Conservation (phyloP, 1,284 basidiomycete species). For the Crucibulum cyathiforme region DNA sequence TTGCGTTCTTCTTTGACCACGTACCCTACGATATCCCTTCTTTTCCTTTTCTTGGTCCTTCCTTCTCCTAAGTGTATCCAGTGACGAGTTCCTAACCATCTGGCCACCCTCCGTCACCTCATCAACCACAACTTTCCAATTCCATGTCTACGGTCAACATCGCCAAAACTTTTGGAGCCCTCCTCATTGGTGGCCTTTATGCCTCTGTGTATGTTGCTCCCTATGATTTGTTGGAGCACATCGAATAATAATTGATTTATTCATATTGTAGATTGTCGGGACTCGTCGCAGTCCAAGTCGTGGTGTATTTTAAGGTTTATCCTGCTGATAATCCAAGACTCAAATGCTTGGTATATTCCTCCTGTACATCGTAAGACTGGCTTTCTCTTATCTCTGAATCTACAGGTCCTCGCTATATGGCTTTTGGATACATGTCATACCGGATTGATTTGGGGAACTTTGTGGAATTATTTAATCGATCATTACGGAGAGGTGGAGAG, state of each 20-base stretch:
- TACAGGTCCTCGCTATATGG: constrained; percentile 17
- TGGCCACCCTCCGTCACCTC: too few species aligned
- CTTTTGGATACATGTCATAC: constrained; percentile 40
- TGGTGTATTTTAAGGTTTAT: constrained; percentile 43
- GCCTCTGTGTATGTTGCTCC: constrained; percentile 30
- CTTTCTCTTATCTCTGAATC: constrained; percentile 9
- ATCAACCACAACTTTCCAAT: too few species aligned
- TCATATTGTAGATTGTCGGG: constrained; percentile 36
- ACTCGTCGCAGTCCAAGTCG: constrained; percentile 36
- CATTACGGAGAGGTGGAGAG: constrained; percentile 24
- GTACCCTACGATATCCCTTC: too few species aligned
- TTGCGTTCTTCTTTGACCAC: too few species aligned
- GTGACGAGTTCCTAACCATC: too few species aligned
- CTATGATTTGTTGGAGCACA: background rate
- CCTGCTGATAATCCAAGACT: constrained; percentile 27
- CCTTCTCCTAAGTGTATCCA: too few species aligned
- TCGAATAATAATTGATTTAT: background rate
- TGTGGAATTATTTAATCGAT: constrained; percentile 42
- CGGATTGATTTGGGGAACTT: constrained; percentile 35
- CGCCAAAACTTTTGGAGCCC: constrained; percentile 36
- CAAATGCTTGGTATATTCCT: constrained; percentile 33
- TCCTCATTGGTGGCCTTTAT: constrained; percentile 40
- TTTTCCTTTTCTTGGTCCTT: too few species aligned
- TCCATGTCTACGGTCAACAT: constrained; percentile 14
- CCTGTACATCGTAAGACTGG: background rate